Evolutionary conservation across 169 alveolate genomes (phyloP).

Genomic region (Cyclospora cayetanensis): DNA sequence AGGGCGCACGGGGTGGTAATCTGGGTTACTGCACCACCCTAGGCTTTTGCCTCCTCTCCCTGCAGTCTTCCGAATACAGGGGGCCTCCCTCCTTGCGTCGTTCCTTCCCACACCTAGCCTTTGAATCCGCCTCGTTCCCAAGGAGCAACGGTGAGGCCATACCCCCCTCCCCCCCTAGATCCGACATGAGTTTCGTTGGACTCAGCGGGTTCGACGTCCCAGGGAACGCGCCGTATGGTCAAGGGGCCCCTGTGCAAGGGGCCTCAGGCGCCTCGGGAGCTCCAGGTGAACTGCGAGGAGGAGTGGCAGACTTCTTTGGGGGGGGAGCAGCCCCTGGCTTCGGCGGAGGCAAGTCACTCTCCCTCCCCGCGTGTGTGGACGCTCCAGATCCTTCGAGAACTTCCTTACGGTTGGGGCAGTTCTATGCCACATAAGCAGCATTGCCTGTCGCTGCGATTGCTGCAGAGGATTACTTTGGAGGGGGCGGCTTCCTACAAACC

Average conservation of each 20-base stretch:
- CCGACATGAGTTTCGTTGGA: slow-evolving; percentile 23
- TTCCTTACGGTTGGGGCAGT: neutral
- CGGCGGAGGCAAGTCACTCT: slow-evolving; percentile 31
- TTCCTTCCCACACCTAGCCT: no score
- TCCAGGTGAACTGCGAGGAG: slow-evolving; percentile 12
- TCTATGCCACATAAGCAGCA: neutral
- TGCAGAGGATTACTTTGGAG: slow-evolving; percentile 44
- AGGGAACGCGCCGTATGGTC: neutral
- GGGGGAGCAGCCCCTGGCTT: slow-evolving; percentile 57
- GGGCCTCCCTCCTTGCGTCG: no score
- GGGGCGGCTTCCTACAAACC: slow-evolving; percentile 20
- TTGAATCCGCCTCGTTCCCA: no score
- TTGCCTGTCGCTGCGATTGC: neutral
- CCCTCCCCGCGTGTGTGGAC: neutral
- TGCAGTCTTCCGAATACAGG: no score
- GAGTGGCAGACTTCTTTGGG: slow-evolving; percentile 51
- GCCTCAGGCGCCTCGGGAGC: neutral
- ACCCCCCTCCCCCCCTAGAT: no score
- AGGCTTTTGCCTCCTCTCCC: no score
- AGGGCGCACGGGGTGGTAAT: no score
- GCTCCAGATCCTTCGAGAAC: neutral
- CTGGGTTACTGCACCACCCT: no score
- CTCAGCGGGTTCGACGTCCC: slow-evolving; percentile 24
- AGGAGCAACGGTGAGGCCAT: no score
- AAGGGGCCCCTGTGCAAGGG: slow-evolving; percentile 32